Conservation (phyloP, 148 eudicot genomes). For the Camellia granthamiana region DNA sequence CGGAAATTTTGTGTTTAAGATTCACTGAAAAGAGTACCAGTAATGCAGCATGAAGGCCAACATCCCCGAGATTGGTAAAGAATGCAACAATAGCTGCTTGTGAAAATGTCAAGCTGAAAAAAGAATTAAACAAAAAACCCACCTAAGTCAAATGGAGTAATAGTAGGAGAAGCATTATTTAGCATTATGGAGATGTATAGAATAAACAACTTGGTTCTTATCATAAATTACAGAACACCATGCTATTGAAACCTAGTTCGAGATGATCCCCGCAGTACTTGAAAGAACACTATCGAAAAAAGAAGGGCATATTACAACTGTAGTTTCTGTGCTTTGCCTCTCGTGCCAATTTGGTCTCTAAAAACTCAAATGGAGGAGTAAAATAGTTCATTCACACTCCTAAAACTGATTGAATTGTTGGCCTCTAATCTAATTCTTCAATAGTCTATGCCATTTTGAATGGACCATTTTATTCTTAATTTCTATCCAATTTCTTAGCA, state of each 20-base stretch:
- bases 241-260: not conserved
- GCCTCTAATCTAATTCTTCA: no score
- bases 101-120: conserved; percentile 62
- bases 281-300: not conserved
- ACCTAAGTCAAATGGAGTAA: not conserved
- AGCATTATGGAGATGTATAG: not conserved
- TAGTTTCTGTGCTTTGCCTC: not conserved
- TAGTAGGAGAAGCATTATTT: not conserved
- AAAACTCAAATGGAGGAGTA: no score
- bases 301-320: not conserved
- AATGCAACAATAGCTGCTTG: conserved; percentile 64
- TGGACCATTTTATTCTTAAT: no score
- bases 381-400: no score
- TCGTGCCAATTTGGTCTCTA: not conserved
- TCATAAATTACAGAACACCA: not conserved
- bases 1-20: not conserved
- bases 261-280: conserved; percentile 8
- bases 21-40: conserved; percentile 34
- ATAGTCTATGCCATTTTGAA: no score
- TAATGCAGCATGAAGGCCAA: conserved; percentile 56
- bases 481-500: no score
- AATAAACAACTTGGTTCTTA: not conserved
- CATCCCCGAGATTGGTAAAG: conserved; percentile 57
- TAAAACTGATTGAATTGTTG: no score
- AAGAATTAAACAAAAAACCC: not conserved